Evolutionary conservation across 2,329 filamentous ascomycete species (phyloP).

Genomic region (Triangularia verruculosa): DNA sequence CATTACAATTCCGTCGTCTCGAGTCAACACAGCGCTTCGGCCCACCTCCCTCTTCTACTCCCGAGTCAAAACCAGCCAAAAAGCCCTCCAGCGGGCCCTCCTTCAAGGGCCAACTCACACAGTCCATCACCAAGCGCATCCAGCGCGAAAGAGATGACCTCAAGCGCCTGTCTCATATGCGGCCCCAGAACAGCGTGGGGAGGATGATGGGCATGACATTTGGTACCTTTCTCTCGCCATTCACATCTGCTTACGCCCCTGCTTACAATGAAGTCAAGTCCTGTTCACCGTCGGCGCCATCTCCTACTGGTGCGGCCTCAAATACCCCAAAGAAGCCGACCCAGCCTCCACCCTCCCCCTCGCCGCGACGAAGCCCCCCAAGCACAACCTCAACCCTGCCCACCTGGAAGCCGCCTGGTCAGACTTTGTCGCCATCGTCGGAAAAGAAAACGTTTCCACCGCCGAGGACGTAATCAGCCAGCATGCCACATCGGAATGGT

Average conservation of each 20-base stretch:
- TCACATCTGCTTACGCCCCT: slow-evolving; percentile 12
- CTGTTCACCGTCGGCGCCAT: slow-evolving; percentile 46
- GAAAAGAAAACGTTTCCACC: slow-evolving; percentile 64
- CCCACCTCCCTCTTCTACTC: neutral
- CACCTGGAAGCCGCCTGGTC: slow-evolving; percentile 68
- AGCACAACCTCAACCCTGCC: slow-evolving; percentile 57
- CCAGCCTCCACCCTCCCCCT: slow-evolving; percentile 60
- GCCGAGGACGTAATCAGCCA: slow-evolving; percentile 50
- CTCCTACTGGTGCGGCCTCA: slow-evolving; percentile 59
- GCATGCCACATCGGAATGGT: slow-evolving; percentile 63
- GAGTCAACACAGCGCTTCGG: slow-evolving; percentile 3
- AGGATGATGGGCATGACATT: slow-evolving; percentile 47
- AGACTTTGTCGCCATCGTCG: slow-evolving; percentile 64
- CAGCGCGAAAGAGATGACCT: slow-evolving; percentile 47
- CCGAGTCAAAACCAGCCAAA: neutral
- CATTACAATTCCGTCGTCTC: slow-evolving; percentile 4
- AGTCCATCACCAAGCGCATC: slow-evolving; percentile 50
- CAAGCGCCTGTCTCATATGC: slow-evolving; percentile 41
- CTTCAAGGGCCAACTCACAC: slow-evolving; percentile 55
- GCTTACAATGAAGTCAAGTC: slow-evolving; percentile 36
- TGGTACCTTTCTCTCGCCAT: slow-evolving; percentile 40
- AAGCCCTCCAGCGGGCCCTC: slow-evolving; percentile 16
- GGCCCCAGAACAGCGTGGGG: slow-evolving; percentile 37
- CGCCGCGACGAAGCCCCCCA: slow-evolving; percentile 46
- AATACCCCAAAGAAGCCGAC: slow-evolving; percentile 49